A percentile compares a stretch with the other conserved stretches of the same genome.
Evolutionary conservation across 2,329 filamentous ascomycete species (phyloP).

Genomic region (Xylariaceae sp.): DNA sequence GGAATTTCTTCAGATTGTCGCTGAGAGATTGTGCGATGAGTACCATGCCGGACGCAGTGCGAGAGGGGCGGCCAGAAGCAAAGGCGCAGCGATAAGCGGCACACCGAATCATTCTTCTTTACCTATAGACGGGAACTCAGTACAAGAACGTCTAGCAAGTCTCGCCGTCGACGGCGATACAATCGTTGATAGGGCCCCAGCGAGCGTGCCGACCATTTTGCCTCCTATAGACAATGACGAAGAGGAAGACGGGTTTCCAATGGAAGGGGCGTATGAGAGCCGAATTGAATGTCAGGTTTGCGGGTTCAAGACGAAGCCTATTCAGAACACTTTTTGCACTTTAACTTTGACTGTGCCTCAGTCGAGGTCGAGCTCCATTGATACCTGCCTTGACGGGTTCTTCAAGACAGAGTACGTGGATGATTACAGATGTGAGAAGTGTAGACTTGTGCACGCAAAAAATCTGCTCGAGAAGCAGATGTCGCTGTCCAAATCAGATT

Average conservation of each 20-base stretch:
- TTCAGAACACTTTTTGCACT: conserved; percentile 81
- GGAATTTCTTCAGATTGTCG: conserved; percentile 91
- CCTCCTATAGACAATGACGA: conserved; percentile 31
- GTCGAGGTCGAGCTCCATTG: conserved; percentile 72
- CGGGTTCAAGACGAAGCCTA: conserved; percentile 81
- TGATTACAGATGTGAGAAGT: conserved; percentile 93
- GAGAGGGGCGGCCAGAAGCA: conserved; percentile 51
- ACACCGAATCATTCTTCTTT: conserved; percentile 13
- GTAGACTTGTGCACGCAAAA: conserved; percentile 76
- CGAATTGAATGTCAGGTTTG: conserved; percentile 91
- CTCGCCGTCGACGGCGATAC: conserved; percentile 25
- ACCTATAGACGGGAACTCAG: conserved; percentile 29
- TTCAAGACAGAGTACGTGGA: conserved; percentile 96
- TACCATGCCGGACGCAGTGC: conserved; percentile 81
- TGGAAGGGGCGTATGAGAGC: conserved; percentile 90
- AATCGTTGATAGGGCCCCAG: not conserved
- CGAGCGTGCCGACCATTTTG: conserved; percentile 16
- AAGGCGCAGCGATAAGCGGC: conserved; percentile 19
- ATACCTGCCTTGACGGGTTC: conserved; percentile 85
- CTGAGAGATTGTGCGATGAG: conserved; percentile 88
- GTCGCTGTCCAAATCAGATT: conserved; percentile 49
- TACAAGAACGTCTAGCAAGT: conserved; percentile 33
- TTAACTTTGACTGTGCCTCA: conserved; percentile 89
- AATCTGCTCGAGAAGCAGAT: conserved; percentile 59
- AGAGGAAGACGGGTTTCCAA: conserved; percentile 70